A percentile compares a stretch with the other conserved stretches of the same genome.
Evolutionary conservation across 495 filamentous ascomycete genomes (phyloP).

Genomic region (Talaromyces stipitatus): DNA sequence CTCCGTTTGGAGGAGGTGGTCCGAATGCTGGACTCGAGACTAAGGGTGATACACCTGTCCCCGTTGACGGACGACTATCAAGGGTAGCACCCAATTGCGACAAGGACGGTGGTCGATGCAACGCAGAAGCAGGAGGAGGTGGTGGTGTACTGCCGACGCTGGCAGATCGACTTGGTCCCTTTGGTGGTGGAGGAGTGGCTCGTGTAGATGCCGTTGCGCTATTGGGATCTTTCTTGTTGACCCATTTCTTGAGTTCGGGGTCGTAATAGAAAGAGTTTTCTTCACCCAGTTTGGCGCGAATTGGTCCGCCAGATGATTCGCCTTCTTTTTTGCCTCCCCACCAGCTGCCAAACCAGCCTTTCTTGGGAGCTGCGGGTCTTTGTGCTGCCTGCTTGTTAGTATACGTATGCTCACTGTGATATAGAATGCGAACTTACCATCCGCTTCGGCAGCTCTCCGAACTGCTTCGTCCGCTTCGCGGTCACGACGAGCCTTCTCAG

Average conservation of each 20-base stretch:
- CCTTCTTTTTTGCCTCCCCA: conserved; percentile 70
- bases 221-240: conserved; percentile 80
- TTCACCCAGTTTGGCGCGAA: conserved; percentile 92
- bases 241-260: conserved; percentile 89
- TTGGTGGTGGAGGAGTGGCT: conserved; percentile 46
- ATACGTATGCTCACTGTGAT: background rate
- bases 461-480: conserved; percentile 66
- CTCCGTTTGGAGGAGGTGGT: conserved; percentile 14
- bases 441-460: conserved; percentile 75
- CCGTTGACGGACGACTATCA: conserved; percentile 32
- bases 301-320: conserved; percentile 48
- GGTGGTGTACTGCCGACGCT: conserved; percentile 26
- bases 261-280: conserved; percentile 91
- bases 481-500: conserved; percentile 46
- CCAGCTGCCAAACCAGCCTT: conserved; percentile 85
- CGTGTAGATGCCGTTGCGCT: conserved; percentile 36
- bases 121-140: conserved; percentile 12
- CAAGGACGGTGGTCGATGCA: conserved; percentile 21
- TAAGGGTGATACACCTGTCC: conserved; percentile 23
- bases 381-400: conserved; percentile 32
- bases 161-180: conserved; percentile 29
- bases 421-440: conserved; percentile 43
- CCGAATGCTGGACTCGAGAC: conserved; percentile 35
- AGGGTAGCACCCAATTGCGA: conserved; percentile 15
- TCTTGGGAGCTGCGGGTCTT: conserved; percentile 43